phyloP scores from a whole-genome alignment of 2,329 filamentous ascomycete species.

The Colletotrichum incanum region DNA sequence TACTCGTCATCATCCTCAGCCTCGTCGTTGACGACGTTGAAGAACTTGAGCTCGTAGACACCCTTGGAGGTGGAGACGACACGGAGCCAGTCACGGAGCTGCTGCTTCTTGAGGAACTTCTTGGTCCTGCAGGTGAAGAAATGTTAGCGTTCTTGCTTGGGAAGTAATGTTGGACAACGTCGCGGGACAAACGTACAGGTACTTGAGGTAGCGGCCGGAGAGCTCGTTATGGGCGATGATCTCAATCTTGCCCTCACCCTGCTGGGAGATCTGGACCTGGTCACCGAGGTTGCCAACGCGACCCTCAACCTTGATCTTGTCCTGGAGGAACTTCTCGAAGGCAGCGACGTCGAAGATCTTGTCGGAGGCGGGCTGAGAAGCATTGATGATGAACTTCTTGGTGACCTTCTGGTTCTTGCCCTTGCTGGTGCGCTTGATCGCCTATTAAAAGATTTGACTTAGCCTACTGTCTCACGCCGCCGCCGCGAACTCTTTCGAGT shows the following conservation, averaged over 20 bases:
- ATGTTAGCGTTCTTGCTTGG: constrained; percentile 14
- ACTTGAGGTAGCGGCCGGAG: constrained; percentile 99
- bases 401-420: constrained; percentile 81
- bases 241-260: constrained; percentile 97
- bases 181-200: constrained; percentile 81
- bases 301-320: constrained; percentile 99
- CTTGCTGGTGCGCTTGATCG: constrained; percentile 74
- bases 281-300: constrained; percentile 98
- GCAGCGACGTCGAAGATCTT: constrained; percentile 99
- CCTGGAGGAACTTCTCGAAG: constrained; percentile 99
- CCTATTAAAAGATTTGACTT: constrained; percentile 73
- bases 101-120: constrained; percentile 99
- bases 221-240: constrained; percentile 98
- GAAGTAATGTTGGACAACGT: not conserved
- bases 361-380: constrained; percentile 96
- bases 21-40: constrained; percentile 99
- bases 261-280: constrained; percentile 89
- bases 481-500: constrained; percentile 56
- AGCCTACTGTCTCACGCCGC: constrained; percentile 94
- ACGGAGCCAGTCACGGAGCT: constrained; percentile 99
- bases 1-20: constrained; percentile 99
- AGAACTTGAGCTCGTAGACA: constrained; percentile 99
- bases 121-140: constrained; percentile 79
- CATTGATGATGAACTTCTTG: constrained; percentile 99
- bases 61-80: constrained; percentile 98